Evolutionary conservation across 2,329 filamentous ascomycete genomes (phyloP).

Genomic region (Diaporthe eres): DNA sequence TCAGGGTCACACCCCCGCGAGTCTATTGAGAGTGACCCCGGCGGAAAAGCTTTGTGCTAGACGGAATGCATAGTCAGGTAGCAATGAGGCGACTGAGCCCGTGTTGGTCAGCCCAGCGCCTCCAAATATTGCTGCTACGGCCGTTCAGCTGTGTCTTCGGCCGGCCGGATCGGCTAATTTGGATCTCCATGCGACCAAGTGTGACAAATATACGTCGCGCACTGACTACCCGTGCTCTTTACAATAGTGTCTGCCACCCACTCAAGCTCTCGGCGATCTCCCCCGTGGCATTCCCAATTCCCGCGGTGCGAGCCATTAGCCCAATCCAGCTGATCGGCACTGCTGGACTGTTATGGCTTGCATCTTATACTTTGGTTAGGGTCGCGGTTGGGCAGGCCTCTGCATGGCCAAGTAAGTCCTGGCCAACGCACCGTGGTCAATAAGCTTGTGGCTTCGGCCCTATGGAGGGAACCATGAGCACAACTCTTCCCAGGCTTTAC

Average conservation of each 20-base stretch:
- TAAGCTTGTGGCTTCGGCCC: background rate
- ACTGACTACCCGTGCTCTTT: background rate
- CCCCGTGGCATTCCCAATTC: background rate
- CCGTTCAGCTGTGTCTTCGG: background rate
- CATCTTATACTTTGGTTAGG: background rate
- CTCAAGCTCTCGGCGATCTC: background rate
- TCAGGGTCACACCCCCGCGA: background rate
- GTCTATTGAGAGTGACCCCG: background rate
- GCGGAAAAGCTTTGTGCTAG: background rate
- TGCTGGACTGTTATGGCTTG: background rate
- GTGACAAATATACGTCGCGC: background rate
- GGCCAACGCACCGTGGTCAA: background rate
- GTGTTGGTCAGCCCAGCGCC: background rate
- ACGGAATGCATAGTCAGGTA: too few relatives aligned
- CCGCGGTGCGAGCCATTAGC: background rate
- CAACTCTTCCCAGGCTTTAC: background rate
- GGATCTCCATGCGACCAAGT: background rate
- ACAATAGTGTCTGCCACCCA: background rate
- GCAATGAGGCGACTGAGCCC: background rate
- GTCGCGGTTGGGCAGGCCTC: background rate
- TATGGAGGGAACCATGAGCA: background rate
- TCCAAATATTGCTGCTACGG: background rate
- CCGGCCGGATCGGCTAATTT: constrained; percentile 7
- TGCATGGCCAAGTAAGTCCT: too few relatives aligned
- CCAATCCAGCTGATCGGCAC: background rate